Base-by-base conservation (phyloP, 1,139 yeast genomes). In the Entelexis paramagnoliae region DNA sequence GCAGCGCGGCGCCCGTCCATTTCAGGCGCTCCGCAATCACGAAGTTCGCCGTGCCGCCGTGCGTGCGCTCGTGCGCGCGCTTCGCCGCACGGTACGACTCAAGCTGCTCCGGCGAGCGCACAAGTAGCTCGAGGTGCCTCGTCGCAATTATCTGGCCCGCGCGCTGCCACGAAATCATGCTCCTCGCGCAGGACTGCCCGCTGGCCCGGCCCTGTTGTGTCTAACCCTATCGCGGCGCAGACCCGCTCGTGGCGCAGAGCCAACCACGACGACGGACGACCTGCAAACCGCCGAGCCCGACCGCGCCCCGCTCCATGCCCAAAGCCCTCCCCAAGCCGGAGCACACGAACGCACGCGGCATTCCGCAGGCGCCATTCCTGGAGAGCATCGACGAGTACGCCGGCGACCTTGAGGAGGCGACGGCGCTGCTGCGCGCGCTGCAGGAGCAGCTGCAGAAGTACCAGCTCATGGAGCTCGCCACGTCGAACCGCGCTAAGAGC, bases 331-430 rank as follows among this genome's bases (percentile, higher is more conserved):
- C 60, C 28, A 32, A 34, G 42, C 60, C 62, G 17, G 56, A 48
- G 73, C 45, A 68, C 28, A 54, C 81, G 44, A 89, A 89, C 62
- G 91, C 96, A 22, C 76, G 97, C 58, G 98, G 98, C 1, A 91
- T 91, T 53, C 99, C 98, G 11, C 85, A 85, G 63, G 98, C 98
- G 1, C 96, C 95, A 28, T 91, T 93, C 66, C 81, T 93, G 55
- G 95, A 85, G 57, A 79, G 80, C 55, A 94, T 91, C 19, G 93
- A 81, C 55, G 81, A 79, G 53, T 78, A 80, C 60, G 77, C 88
- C 60, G 79, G 77, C 62, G 73, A 78, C 61, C 75, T 79, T 4
- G 84, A 77, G 50, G 91, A 86, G 60, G 88, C 84, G 55, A 88
- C 84, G 53, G 66, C 73, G 39, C 73, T 80, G 35, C 79, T 87